phyloP scores from a whole-genome alignment of 2,329 filamentous ascomycete species.

The Diaporthe destruens region DNA sequence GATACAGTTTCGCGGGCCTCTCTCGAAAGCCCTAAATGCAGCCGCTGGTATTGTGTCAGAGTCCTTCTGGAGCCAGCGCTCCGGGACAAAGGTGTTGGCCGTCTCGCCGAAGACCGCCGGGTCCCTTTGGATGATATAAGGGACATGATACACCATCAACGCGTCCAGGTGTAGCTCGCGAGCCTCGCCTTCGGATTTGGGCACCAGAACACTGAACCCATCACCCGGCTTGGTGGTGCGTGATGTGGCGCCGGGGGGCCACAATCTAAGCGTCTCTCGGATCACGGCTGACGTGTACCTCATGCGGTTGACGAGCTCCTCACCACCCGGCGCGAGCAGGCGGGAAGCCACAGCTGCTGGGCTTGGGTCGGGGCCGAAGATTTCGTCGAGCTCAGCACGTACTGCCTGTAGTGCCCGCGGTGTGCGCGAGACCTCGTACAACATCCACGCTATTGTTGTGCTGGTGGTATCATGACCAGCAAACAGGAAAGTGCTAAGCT shows the following conservation, averaged over 20 bases:
- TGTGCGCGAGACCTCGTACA: constrained; percentile 48
- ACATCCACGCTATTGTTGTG: constrained; percentile 47
- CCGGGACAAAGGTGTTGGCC: constrained; percentile 49
- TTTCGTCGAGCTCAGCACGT: constrained; percentile 47
- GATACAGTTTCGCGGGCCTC: constrained; percentile 34
- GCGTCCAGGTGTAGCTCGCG: constrained; percentile 45
- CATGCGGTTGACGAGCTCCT: constrained; percentile 47
- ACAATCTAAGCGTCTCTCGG: constrained; percentile 50
- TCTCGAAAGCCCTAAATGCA: constrained; percentile 29
- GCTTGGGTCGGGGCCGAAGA: constrained; percentile 46
- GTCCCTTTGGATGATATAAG: constrained; percentile 48
- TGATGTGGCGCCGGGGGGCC: constrained; percentile 47
- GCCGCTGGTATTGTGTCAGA: constrained; percentile 33
- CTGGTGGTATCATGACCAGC: constrained; percentile 53
- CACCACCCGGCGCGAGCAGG: constrained; percentile 42
- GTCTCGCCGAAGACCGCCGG: constrained; percentile 46
- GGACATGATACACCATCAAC: constrained; percentile 47
- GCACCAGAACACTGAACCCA: constrained; percentile 42
- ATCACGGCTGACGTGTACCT: constrained; percentile 50
- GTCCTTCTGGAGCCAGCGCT: constrained; percentile 49
- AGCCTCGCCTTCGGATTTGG: neutral
- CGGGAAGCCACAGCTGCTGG: constrained; percentile 41
- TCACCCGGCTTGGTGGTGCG: constrained; percentile 44
- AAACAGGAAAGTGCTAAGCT: constrained; percentile 51
- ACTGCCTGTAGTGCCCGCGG: constrained; percentile 45